Evolutionary conservation across 495 filamentous ascomycete genomes (phyloP), one percentile per base, ranked within the genome.

Genomic region (Aspergillus wentii): DNA sequence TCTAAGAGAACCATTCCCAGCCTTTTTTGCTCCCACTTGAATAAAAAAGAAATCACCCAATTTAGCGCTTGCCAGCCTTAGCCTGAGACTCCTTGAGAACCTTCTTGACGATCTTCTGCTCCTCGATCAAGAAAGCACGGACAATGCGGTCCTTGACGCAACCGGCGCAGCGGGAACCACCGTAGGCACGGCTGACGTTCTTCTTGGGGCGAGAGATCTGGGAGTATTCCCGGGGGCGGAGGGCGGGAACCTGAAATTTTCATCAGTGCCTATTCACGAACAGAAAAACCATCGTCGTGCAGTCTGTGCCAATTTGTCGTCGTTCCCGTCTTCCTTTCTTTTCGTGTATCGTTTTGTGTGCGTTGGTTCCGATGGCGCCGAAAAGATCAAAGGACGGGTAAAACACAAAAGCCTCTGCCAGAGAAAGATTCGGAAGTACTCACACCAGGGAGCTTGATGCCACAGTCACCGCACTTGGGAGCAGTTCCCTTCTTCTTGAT

Each of bases 91-190:
- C 88, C 81, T 94, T 91, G 68, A 94, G 80, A 56, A 97, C 92
- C 85, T 97, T 97, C 88, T 99, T 97, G 71, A 99, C 94, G 54
- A 99, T 96, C 88, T 97, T 97, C 78, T 99, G 92, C 80, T 99
- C 92, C 78, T 97, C 92, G 52, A 97, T 96, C 74, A 97, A 73
- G 82, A 96, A 97, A 30, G 92, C 94, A 48, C 94, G 86, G 40
- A 95, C 86, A 50, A 99, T 80, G 51, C 92, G 79, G 77, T 99
- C 94, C 74, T 91, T 91, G 56, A 97, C 92, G 69, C 92, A 99
- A 76, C 90, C 94, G 53, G 86, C 86, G 77, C 92, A 99, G 72
- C 92, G 83, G 48, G 88, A 95, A 62, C 92, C 94, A 67, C 92
- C 92, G 64, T 98, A 98, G 51, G 92, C 88, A 56, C 92, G 87